phyloP scores from a whole-genome alignment of 179 eudicot genomes.

The Beta lomatogona region DNA sequence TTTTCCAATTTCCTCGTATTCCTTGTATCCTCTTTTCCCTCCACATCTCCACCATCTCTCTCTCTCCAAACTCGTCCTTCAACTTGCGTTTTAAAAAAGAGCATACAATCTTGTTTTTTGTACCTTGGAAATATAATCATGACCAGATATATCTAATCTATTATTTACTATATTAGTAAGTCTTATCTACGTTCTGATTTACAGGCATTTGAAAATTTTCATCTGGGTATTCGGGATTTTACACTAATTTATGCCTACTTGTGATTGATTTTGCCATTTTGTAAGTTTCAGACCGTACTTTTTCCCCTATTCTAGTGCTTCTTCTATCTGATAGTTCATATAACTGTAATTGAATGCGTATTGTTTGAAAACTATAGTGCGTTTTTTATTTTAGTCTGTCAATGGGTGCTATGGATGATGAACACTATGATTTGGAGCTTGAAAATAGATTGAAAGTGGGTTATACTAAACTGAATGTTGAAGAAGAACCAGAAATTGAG shows the following conservation, averaged over 20 bases:
- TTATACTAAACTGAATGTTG: conserved; percentile 36
- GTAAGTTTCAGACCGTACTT: not conserved
- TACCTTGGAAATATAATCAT: not conserved
- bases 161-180: not conserved
- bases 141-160: not conserved
- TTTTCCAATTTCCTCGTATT: no score
- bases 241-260: not conserved
- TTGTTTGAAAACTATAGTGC: no score
- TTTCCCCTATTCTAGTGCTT: no score
- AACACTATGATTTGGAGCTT: conserved; percentile 46
- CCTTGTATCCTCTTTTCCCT: not conserved
- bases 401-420: conserved; percentile 84
- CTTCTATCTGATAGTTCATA: no score
- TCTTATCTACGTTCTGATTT: no score
- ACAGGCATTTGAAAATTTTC: no score
- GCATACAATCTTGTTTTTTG: not conserved
- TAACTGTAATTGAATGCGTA: no score
- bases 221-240: not conserved
- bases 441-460: conserved; percentile 45
- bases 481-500: conserved; percentile 53
- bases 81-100: not conserved
- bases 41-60: not conserved
- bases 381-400: conserved; percentile 28
- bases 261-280: not conserved
- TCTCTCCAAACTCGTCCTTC: no score